These are phyloP conservation scores for Hypoxylon perforatum DNA, from an alignment of 495 filamentous ascomycete genomes.

Conservation along the genomic window DNA sequence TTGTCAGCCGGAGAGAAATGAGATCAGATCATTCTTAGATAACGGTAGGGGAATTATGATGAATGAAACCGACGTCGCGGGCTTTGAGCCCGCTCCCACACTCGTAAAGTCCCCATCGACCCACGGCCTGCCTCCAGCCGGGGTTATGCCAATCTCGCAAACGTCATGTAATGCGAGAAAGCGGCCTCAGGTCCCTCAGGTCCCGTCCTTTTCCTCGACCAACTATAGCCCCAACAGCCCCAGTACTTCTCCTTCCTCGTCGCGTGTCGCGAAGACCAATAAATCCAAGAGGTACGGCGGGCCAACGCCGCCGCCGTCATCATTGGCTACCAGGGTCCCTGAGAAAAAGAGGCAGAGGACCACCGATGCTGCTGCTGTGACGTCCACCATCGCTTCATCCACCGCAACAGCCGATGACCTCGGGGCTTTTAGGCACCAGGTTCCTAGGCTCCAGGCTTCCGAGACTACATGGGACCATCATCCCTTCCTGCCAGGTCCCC, in stretches of 20 bases:
- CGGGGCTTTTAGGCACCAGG: slow-evolving; percentile 14
- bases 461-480: slow-evolving; percentile 18
- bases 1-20: slow-evolving; percentile 27
- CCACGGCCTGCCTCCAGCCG: slow-evolving; percentile 19
- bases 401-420: slow-evolving; percentile 6
- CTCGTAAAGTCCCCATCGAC: slow-evolving; percentile 22
- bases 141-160: slow-evolving; percentile 34
- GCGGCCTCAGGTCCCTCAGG: slow-evolving; percentile 28
- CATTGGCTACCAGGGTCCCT: slow-evolving; percentile 18
- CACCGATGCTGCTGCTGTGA: slow-evolving; percentile 20
- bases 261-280: slow-evolving; percentile 25
- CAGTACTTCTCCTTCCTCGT: slow-evolving; percentile 14
- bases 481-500: slow-evolving; percentile 1
- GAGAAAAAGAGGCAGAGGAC: slow-evolving; percentile 11
- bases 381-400: slow-evolving; percentile 15
- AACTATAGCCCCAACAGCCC: slow-evolving; percentile 25
- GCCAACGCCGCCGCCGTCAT: slow-evolving; percentile 7
- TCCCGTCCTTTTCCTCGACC: slow-evolving; percentile 12
- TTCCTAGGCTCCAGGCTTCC: slow-evolving; percentile 11
- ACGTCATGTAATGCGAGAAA: slow-evolving; percentile 34
- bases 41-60: slow-evolving; percentile 17
- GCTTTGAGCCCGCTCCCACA: slow-evolving; percentile 16
- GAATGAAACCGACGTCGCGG: slow-evolving; percentile 33
- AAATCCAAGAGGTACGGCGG: slow-evolving; percentile 13
- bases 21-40: slow-evolving; percentile 33